Conservation (phyloP, 108 stramenopile species). For the Hondaea fermentalgiana region DNA sequence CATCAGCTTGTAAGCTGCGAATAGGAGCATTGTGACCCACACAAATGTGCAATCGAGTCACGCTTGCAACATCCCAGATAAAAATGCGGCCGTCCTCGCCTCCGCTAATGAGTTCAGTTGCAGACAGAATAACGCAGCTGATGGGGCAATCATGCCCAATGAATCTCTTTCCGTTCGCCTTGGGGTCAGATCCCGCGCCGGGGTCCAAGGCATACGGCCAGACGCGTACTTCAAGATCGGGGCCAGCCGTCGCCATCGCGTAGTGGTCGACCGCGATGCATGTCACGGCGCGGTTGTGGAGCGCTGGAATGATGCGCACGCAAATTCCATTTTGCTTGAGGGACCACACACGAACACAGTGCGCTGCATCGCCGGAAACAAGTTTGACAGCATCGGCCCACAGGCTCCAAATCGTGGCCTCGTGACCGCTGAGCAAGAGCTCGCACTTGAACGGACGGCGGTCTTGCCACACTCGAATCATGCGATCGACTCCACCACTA, state of each 20-base stretch:
- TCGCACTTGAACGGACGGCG: neutral
- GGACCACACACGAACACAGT: neutral
- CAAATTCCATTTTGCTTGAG: neutral
- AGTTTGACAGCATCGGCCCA: neutral
- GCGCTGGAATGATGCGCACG: neutral
- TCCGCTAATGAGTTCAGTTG: neutral
- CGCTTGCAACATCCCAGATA: neutral
- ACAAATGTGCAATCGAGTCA: neutral
- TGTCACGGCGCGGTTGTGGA: neutral
- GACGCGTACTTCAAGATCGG: neutral
- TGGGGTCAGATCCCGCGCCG: neutral
- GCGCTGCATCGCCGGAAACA: neutral
- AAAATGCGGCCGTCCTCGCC: slow-evolving; percentile 1
- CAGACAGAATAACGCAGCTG: neutral
- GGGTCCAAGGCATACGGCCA: neutral
- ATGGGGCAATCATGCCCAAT: neutral
- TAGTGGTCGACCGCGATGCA: neutral
- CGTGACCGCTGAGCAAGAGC: neutral
- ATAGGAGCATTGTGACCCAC: neutral
- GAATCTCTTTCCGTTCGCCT: neutral
- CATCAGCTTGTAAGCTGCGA: neutral
- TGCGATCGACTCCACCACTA: neutral
- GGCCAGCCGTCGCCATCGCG: neutral
- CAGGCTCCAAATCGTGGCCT: neutral
- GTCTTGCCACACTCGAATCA: neutral